Evolutionary conservation across 495 filamentous ascomycete genomes (phyloP), one percentile per base, ranked within the genome.

Genomic region (Aspergillus bridgeri): DNA sequence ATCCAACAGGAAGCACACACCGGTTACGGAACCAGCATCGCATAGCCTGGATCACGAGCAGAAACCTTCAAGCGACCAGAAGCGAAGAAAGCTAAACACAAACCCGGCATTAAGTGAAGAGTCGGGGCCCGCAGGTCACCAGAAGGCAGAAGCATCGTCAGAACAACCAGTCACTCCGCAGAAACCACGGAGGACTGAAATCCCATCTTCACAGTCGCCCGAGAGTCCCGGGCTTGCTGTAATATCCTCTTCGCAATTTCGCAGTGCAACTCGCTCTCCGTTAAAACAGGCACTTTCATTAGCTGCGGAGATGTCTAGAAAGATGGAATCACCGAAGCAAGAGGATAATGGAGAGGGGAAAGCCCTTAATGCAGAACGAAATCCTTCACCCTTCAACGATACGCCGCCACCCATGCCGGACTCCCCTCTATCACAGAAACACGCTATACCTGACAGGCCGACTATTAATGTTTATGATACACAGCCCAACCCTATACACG

Each of bases 141-240:
- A 17, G 8, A 33, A 48, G 3, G 47, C 51, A 53, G 8, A 38
- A 18, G 17, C 9, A 46, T 42, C 15, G 50, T 29, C 23, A 5
- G 18, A 51, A 33, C 27, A 25, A 20, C 71, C 64, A 27, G 51
- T 65, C 5, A 79, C 75, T 1, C 76, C 76, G 5, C 66, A 57
- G 53, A 77, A 77, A 55, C 20, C 45, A 23, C 61, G 60, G 24
- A 70, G 51, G 42, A 57, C 65, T 20, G 75, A 76, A 53, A 76
- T 79, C 53, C 76, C 74, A 3, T 79, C 76, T 6, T 78, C 75
- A 5, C 76, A 79, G 46, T 77, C 76, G 17, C 76, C 76, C 3
- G 74, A 78, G 66, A 76, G 75, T 27, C 75, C 76, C 22, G 70
- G 70, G 2, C 42, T 77, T 13, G 66, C 69, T 7, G 62, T 75